Evolutionary conservation across 208 protist genomes (phyloP), one percentile per base, ranked within the genome.

Genomic region (Leishmania guyanensis): DNA sequence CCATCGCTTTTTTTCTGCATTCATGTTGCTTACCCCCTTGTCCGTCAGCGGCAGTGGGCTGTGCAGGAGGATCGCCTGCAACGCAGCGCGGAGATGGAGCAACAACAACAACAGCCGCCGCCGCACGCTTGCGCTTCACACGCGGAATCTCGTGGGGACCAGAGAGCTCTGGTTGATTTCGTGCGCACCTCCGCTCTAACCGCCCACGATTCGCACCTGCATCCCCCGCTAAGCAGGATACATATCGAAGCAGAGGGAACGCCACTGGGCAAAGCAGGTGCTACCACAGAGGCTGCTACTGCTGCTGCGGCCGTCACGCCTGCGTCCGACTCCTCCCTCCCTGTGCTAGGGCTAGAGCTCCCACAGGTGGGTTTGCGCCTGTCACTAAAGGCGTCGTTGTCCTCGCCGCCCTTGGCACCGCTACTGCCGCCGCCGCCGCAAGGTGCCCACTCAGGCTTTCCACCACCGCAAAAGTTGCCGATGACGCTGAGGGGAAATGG

Each of bases 1-100:
- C 73, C 73, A 48, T 14, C 58, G 36, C 54, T 77, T 8, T 77
- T 77, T 29, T 77, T 77, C 33, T 0, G 48, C 39, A 65, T 60
- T 22, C 39, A 65, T n/a, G 22, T 77, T 4, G 54, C 14, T 14
- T 77, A 77, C 54, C 73, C 73, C n/a, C 36, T 66, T 60, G n/a
- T 66, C 12, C 50, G 73, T 33, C n/a, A 77, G 73, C 48, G 54
- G 54, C 56, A 64, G 29, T 77, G 50, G 51, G 48, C 73, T 5
- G 29, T 39, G 51, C 73, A 50, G 73, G 36, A 48, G 5, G 51
- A 22, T 48, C 33, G 20, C 33, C 17, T 6, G 73, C 33, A 17
- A 14, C 54, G n/a, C 39, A 46, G 6, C 54, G 1, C 54, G 36
- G 39, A 3, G 51, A 5, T 16, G 16, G 53, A 33, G 51, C 50